These are phyloP conservation scores for Kregervanrija fluxuum DNA, from an alignment of 805 yeast species.

Conservation along the genomic window DNA sequence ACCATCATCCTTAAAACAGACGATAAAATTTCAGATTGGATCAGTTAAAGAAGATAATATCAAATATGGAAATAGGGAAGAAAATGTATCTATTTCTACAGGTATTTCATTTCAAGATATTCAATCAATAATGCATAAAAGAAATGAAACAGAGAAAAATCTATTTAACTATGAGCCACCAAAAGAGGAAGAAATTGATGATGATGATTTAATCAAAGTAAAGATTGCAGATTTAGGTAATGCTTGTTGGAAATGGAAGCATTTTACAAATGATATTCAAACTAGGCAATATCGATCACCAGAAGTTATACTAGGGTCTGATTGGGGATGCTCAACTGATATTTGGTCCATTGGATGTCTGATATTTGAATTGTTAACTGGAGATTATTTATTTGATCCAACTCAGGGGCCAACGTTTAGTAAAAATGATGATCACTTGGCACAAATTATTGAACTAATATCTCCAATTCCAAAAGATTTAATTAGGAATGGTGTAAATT, in stretches of 20 bases:
- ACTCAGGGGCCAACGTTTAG: constrained; percentile 65
- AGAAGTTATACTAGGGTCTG: constrained; percentile 69
- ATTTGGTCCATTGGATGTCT: constrained; percentile 95
- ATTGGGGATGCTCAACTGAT: constrained; percentile 95
- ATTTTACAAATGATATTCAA: constrained; percentile 84
- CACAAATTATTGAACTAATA: constrained; percentile 74
- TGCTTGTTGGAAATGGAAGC: constrained; percentile 75
- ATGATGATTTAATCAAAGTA: constrained; percentile 54
- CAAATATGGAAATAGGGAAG: too few relatives aligned
- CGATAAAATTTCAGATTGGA: too few relatives aligned
- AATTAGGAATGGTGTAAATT: constrained; percentile 59
- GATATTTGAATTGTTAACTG: constrained; percentile 84
- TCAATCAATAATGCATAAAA: constrained; percentile 35
- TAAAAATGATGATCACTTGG: constrained; percentile 94
- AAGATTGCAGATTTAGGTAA: constrained; percentile 94
- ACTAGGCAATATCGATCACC: constrained; percentile 92
- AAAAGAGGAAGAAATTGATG: constrained; percentile 29
- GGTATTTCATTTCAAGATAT: constrained; percentile 22
- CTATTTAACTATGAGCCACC: constrained; percentile 27
- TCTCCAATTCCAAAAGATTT: constrained; percentile 43
- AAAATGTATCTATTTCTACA: background rate
- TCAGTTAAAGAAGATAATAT: too few relatives aligned
- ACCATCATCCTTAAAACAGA: too few relatives aligned
- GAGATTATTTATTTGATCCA: constrained; percentile 93
- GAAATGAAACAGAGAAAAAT: constrained; percentile 26